Evolutionary conservation across 768 basidiomycete genomes (phyloP), one percentile per base, ranked within the genome.

Genomic region (Tulasnella sp.): DNA sequence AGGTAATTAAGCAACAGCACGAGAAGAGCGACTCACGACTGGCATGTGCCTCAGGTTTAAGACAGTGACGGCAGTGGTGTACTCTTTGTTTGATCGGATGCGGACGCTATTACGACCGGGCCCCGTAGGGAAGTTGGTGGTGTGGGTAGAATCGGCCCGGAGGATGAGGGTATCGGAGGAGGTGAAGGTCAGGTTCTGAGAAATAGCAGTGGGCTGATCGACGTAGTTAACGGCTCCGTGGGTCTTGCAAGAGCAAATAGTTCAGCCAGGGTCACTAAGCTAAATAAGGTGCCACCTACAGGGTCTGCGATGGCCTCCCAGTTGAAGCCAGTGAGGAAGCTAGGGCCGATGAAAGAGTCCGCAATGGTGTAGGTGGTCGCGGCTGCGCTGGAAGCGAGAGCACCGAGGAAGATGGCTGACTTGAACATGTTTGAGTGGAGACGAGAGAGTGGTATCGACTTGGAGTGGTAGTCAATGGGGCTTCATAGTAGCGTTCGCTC

Each of bases 41-140:
- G 81, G 81, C 79, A 82, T 82, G 65, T 82, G 80, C 19, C 72
- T 68, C 50, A 81, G 63, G 64, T 82, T 75, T 62, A 79, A 73
- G 34, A 82, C 72, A 38, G 75, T 74, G 53, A 82, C 81, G 31
- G 76, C 74, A 22, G 74, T 80, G 5, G 71, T 73, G 61, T 77
- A 83, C 34, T 72, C 68, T 54, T 78, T 78, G 62, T 78, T 78
- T 15, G 79, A 79, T 58, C 68, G 69, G 48, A 85, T 66, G 38
- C 82, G 73, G 59, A 83, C 78, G 31, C 80, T 81, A 65, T 81
- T 76, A 34, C 83, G 71, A 3, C 83, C 82, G 25, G 78, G 71
- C 0, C 78, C 81, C 54, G 69, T 71, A 2, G 79, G 31, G 34
- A 38, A 38, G 61, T 65, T 69, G 19, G 84, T 71, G 8, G 64